Evolutionary conservation across 257 asterid genomes (phyloP), one percentile per base, ranked within the genome.

Genomic region (Nicotiana undulata): DNA sequence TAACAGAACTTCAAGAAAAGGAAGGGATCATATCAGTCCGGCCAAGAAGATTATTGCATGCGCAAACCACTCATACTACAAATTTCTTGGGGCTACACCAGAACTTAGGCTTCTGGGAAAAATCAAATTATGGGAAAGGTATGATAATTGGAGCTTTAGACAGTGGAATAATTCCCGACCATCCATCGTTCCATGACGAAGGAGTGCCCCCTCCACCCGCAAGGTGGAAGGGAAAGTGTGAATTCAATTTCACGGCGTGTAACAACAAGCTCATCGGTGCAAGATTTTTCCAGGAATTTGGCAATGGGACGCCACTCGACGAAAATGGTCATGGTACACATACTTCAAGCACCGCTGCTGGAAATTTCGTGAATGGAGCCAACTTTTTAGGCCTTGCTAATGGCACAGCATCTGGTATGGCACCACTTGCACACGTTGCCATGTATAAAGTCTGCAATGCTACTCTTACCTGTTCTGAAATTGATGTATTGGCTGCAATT

Each of bases 261-360:
- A 86, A 86, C 81, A 83, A 86, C 24, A 84, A 86, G 37, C 81
- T 86, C 12, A 80, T 86, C 17, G 88, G 89, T 9, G 89, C 86
- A 11, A 53, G 82, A 12, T 75, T 49, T 51, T 76, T 84, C 32
- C n/a, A 56, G 5, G 77, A 70, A 70, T 70, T 70, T 20, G 56
- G 10, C 44, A 70, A 70, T 10, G 15, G 26, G 18, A 75, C 65
- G 17, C 67, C 89, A 8, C 18, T 63, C 12, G 87, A 86, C 44
- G 20, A 31, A n/a, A 49, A 70, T 3, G 89, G 86, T 8, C 89
- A 86, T 11, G 89, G 87, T 3, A 84, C 89, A 1, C 89, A 82
- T 81, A 82, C 86, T 10, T 65, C 87, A 15, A 75, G 86, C 84
- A 84, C 83, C 1, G 86, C 84, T 11, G 86, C 81, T 29, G 89